Evolutionary conservation across 2,329 filamentous ascomycete genomes (phyloP), one percentile per base, ranked within the genome.

Genomic region (Bimuria novae-zelandiae): DNA sequence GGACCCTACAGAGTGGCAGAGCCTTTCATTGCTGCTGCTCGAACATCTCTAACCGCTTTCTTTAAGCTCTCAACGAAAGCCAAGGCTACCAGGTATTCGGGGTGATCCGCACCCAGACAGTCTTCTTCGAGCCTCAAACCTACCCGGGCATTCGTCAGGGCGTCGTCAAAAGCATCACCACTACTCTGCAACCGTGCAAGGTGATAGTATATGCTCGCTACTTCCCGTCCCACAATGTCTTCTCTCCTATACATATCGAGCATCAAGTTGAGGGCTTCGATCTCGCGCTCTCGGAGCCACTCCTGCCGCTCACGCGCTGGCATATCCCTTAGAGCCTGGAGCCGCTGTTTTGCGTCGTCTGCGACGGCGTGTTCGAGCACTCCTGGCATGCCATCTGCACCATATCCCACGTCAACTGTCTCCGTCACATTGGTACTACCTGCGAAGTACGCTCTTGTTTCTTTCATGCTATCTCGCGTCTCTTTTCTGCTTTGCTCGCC

Each of bases 171-270:
- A 27, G 30, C 10, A n/a, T 22, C 22, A 11, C n/a, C 32, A 11
- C 22, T 29, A 33, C 16, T 7, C 16, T 47, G 21, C 17, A 47
- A 12, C 16, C 11, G n/a, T 25, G 44, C 44, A 4, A 47, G n/a
- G 4, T 14, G 22, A 17, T 47, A 47, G 21, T 47, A 21, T 16
- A 47, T 39, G 25, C 44, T 47, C 33, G 44, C 22, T 2, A 47
- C 44, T 29, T 47, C 44, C n/a, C 44, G 33, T 23, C 44, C 44
- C 12, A 37, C 44, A 10, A 37, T 47, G n/a, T 29, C 32, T 37
- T 47, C 22, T 14, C 12, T 29, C 23, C 22, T 23, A 23, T 47
- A 47, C 32, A 47, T 37, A 14, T 17, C 32, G 33, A 47, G 22
- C 33, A 47, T 47, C 4, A 10, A 29, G 5, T 21, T 27, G 22